Evolutionary conservation across 2,329 filamentous ascomycete genomes (phyloP), one percentile per base, ranked within the genome.

Genomic region (Sporothrix brunneoviolacea): DNA sequence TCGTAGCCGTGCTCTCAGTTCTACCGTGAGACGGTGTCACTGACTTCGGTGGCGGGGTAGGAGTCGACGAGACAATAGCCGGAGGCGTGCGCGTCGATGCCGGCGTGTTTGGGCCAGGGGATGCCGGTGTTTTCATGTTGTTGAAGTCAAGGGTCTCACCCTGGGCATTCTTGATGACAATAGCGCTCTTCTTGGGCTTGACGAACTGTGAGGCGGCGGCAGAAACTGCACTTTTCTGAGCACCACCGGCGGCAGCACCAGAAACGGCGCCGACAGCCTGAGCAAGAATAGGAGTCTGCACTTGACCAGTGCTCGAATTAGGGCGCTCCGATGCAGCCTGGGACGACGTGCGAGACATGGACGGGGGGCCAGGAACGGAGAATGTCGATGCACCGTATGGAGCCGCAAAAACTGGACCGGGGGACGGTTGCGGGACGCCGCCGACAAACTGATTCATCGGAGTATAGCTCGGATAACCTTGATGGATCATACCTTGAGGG

Each of bases 281-380:
- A 21, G 76, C 79, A 30, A 83, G 79, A 53, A 72, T 75, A 64
- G 67, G 81, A 62, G 81, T 72, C 68, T 83, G 66, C 68, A 70
- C 68, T 64, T 80, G 86, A 70, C 64, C 82, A 66, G 73, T 87
- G 68, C 88, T 86, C 22, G 83, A 76, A 33, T 77, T 77, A 60
- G 68, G 75, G 42, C 80, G 71, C 61, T 83, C 78, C n/a, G 87
- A 87, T 50, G 86, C 48, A n/a, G 48, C 77, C 66, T 93, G 87
- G 2, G 89, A 94, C 2, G 86, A 80, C 54, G 82, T 90, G 59
- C 91, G 84, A 2, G 91, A 93, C 85, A 95, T 91, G 72, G 83
- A 76, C 65, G 85, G 79, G 54, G 79, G 59, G 72, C 74, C 56
- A 69, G 70, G 50, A 1, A 37, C 21, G 5, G n/a, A 8, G 38